Evolutionary conservation across 2,329 filamentous ascomycete genomes (phyloP), one percentile per base, ranked within the genome.

Genomic region (Diaporthe citriasiana): DNA sequence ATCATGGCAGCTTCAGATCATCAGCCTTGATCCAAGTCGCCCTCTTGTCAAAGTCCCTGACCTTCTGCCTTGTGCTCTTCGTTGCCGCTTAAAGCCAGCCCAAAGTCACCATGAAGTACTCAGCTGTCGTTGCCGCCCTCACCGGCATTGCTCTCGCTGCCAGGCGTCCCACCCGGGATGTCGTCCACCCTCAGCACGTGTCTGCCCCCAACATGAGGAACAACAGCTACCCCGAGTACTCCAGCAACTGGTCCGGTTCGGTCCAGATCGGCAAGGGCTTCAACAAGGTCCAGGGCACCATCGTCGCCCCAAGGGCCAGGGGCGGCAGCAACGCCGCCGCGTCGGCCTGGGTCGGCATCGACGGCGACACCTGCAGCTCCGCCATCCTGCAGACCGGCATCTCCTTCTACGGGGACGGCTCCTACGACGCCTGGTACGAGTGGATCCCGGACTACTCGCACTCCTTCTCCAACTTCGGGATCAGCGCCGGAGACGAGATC

Each of bases 261-360:
- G 87, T 91, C 12, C 84, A 89, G 69, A 86, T 86, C 45, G 85
- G 85, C 56, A 84, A 83, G 12, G 85, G 85, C 70, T 90, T 87
- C 81, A 89, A 84, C 42, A 80, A 82, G n/a, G 89, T 90, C 33
- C 85, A 85, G 4, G 89, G 85, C 25, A 85, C 86, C 19, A 88
- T 91, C 80, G 71, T 69, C 13, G 71, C 66, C 50, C 89, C 89
- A 2, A 84, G 83, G 0, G 87, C 88, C 15, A 82, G 82, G 19
- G 82, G 82, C 27, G 82, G 82, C 30, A 80, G 78, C 42, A 79
- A 79, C 22, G 79, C 78, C 30, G 85, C 86, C 45, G 86, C 85
- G n/a, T 86, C 87, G 3, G 88, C 87, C 12, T 91, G 89, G 89
- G 89, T 91, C 13, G 89, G 89, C 30, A 91, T 91, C 71, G 89